These are phyloP conservation scores for Martiniozyma asiatica DNA, from an alignment of 1,139 yeast genomes.

Conservation along the genomic window DNA sequence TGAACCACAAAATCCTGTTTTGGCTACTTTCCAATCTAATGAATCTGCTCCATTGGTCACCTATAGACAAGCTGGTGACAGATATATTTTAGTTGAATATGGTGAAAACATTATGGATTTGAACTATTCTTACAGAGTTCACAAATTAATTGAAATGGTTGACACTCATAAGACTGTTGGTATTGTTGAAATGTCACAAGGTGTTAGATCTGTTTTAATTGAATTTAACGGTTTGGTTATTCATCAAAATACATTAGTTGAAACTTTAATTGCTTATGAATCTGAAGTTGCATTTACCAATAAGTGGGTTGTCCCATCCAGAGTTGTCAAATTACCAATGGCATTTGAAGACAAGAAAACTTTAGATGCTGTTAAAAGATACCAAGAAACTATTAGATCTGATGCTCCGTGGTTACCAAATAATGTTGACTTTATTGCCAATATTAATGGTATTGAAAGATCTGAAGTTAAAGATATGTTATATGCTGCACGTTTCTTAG, in stretches of 20 bases:
- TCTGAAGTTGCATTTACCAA: conserved; percentile 58
- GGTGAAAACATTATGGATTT: conserved; percentile 84
- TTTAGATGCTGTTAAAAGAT: conserved; percentile 77
- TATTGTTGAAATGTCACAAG: conserved; percentile 90
- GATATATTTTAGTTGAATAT: conserved; percentile 81
- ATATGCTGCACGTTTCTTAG: conserved; percentile 82
- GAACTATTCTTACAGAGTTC: conserved; percentile 74
- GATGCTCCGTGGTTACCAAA: conserved; percentile 97
- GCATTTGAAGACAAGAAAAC: conserved; percentile 91
- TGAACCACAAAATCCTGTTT: conserved; percentile 49
- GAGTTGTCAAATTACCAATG: conserved; percentile 80
- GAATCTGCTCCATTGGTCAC: conserved; percentile 55
- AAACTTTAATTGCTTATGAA: conserved; percentile 61
- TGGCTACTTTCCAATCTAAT: conserved; percentile 36
- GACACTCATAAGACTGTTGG: conserved; percentile 55
- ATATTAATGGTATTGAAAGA: conserved; percentile 71
- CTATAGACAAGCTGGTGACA: conserved; percentile 95
- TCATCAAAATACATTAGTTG: conserved; percentile 49
- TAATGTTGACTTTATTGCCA: conserved; percentile 88
- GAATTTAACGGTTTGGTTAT: conserved; percentile 59
- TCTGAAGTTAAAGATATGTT: conserved; percentile 70
- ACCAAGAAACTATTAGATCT: conserved; percentile 84
- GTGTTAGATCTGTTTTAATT: conserved; percentile 87
- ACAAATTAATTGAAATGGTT: conserved; percentile 68
- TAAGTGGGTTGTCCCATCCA: conserved; percentile 78